Base-by-base conservation (phyloP, 1,284 basidiomycete species). In the Microbotryum lychnidis-dioicae region DNA sequence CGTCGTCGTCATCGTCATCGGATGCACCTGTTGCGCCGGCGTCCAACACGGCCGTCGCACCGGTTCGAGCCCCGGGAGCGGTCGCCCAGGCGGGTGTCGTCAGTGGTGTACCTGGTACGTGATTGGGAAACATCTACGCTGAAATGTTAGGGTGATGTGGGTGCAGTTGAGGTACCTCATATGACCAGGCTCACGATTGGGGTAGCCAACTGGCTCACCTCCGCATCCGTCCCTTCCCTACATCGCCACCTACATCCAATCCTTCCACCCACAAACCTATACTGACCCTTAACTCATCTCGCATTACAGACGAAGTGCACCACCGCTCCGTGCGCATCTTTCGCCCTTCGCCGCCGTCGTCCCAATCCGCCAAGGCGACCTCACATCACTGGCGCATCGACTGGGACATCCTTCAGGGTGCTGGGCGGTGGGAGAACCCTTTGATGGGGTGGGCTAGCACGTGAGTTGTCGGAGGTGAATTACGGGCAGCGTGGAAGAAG, bases 401-500 rank as follows among this genome's bases (percentile, higher is more conserved):
- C 77, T 98, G 87, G 80, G 94, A 98, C 72, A 86, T 86, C 62
- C 79, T 97, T 21, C 85, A 84, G 68, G 91, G 92, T 50, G 85
- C 83, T 42, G 92, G 89, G 16, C 82, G 94, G 64, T 98, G 94
- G 94, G 92, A 97, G 81, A 97, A 97, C 75, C 91, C 91, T n/a
- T 77, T 98, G 71, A 98, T 98, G 89, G 94, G 94, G 60, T 98
- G 85, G 83, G 92, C 92, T 1, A 77, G 89, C 86, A 60, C 60
- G 67, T 63, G 42, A 51, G 62, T 64, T n/a, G 33, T 14, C 16
- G n/a, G 31, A 31, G 8, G 8, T 6, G 31, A 31, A 31, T 9
- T 23, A 23, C 23, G 23, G 23, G 23, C 23, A 23, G 23, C 23
- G 23, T 23, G 23, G 23, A 23, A 21, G 54, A 7, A 25, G 23